A percentile compares a stretch with the other conserved stretches of the same genome.
phyloP scores from a whole-genome alignment of 2,329 filamentous ascomycete species.

The Alternaria sp. region DNA sequence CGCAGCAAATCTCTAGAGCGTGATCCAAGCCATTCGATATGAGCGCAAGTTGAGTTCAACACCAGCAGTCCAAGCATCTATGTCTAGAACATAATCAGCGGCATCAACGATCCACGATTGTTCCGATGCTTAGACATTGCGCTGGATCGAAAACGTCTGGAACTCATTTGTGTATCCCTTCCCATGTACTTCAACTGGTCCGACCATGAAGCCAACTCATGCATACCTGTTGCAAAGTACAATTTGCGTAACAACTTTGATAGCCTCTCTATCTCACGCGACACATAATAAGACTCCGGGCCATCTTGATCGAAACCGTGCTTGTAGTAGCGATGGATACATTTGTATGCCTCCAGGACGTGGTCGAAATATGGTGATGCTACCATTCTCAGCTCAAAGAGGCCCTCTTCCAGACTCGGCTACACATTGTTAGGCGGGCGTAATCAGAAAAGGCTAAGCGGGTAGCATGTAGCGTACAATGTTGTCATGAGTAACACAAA shows the following conservation, averaged over 20 bases:
- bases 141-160: slow-evolving; percentile 5
- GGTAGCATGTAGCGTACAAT: slow-evolving; percentile 10
- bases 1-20: neutral
- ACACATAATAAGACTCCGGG: slow-evolving; percentile 13
- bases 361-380: neutral
- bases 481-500: slow-evolving; percentile 12
- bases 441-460: neutral
- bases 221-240: slow-evolving; percentile 10
- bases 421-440: slow-evolving; percentile 1
- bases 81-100: neutral
- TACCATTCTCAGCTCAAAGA: slow-evolving; percentile 6
- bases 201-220: slow-evolving; percentile 11
- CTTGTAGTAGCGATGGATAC: slow-evolving; percentile 23
- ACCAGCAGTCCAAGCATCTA: neutral
- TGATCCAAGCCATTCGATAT: neutral
- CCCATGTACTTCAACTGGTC: slow-evolving; percentile 19
- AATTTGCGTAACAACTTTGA: slow-evolving; percentile 9
- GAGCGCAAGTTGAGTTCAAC: neutral
- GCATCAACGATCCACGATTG: neutral
- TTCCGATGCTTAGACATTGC: slow-evolving; percentile 5
- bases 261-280: slow-evolving; percentile 22
- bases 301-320: slow-evolving; percentile 16
- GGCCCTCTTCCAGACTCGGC: slow-evolving; percentile 10
- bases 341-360: slow-evolving; percentile 1
- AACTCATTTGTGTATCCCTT: slow-evolving; percentile 12